Conservation (phyloP, 139 green algal genomes). For the Picochlorum sp. region DNA sequence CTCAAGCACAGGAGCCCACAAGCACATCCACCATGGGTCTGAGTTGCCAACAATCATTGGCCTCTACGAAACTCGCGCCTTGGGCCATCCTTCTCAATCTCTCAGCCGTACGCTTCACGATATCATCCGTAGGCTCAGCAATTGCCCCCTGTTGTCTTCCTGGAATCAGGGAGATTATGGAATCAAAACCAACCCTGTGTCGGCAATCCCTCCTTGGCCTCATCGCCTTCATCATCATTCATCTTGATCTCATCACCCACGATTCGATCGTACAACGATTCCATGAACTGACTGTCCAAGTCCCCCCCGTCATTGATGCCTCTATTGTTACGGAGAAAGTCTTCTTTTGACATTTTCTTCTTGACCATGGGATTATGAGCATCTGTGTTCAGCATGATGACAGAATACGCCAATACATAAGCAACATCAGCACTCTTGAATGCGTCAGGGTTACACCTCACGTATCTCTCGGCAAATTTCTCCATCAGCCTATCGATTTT, state of each 20-base stretch:
- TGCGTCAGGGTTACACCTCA: constrained; percentile 77
- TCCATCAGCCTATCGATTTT: constrained; percentile 94
- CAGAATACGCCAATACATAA: constrained; percentile 96
- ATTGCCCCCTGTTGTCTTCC: constrained; percentile 22
- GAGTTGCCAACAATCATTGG: constrained; percentile 59
- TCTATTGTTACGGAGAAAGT: constrained; percentile 96
- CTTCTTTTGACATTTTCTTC: constrained; percentile 57
- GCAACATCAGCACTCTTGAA: constrained; percentile 94
- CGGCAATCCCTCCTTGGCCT: background rate
- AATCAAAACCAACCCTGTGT: constrained; percentile 43
- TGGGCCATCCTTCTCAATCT: constrained; percentile 59
- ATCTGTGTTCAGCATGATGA: constrained; percentile 99
- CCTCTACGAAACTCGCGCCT: constrained; percentile 63
- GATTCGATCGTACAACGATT: constrained; percentile 90
- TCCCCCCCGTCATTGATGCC: constrained; percentile 96
- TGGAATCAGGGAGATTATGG: constrained; percentile 48
- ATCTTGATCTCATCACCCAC: constrained; percentile 96
- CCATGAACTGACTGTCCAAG: constrained; percentile 76
- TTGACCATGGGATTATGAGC: constrained; percentile 91
- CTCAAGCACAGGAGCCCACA: constrained; percentile 89
- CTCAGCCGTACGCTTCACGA: constrained; percentile 56
- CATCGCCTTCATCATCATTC: constrained; percentile 8
- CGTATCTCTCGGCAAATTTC: constrained; percentile 85
- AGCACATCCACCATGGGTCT: constrained; percentile 88
- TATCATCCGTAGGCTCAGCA: constrained; percentile 64